Conservation (phyloP, 2,329 filamentous ascomycete genomes). For the Ascochyta clinopodiicola region DNA sequence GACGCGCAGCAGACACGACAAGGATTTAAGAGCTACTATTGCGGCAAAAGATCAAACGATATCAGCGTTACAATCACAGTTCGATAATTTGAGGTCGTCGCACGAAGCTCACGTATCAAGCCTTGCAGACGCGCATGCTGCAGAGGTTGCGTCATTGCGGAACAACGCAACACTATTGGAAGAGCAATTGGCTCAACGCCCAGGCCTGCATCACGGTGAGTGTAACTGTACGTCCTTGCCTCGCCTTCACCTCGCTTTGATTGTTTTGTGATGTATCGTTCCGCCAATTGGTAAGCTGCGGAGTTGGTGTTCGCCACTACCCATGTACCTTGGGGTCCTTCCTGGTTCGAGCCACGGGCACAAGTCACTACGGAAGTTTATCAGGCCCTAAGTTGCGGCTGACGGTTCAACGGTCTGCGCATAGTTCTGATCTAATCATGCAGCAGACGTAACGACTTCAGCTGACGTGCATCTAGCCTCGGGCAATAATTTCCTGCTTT, state of each 20-base stretch:
- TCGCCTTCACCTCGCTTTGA: slow-evolving; percentile 5
- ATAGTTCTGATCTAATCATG: slow-evolving; percentile 15
- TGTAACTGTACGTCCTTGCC: slow-evolving; percentile 9
- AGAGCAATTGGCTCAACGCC: slow-evolving; percentile 37
- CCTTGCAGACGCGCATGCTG: slow-evolving; percentile 48
- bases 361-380: slow-evolving; percentile 12
- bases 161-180: slow-evolving; percentile 50
- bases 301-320: slow-evolving; percentile 13
- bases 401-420: slow-evolving; percentile 9
- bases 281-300: slow-evolving; percentile 6
- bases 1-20: slow-evolving; percentile 27
- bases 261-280: neutral
- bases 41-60: slow-evolving; percentile 42
- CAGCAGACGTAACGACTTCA: slow-evolving; percentile 17
- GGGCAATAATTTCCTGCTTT: slow-evolving; percentile 35
- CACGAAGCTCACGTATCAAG: slow-evolving; percentile 50
- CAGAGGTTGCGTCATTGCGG: slow-evolving; percentile 49
- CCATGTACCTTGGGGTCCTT: slow-evolving; percentile 1
- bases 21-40: slow-evolving; percentile 40
- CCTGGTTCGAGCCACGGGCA: slow-evolving; percentile 12
- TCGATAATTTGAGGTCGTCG: slow-evolving; percentile 44
- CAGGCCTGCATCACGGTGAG: slow-evolving; percentile 41
- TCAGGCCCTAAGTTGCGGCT: slow-evolving; percentile 10
- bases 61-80: slow-evolving; percentile 44
- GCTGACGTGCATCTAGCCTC: slow-evolving; percentile 33